A percentile compares a stretch with the other conserved stretches of the same genome.
These are phyloP conservation scores for Globisporangium nunn DNA, from an alignment of 352 stramenopile species.

Conservation along the genomic window DNA sequence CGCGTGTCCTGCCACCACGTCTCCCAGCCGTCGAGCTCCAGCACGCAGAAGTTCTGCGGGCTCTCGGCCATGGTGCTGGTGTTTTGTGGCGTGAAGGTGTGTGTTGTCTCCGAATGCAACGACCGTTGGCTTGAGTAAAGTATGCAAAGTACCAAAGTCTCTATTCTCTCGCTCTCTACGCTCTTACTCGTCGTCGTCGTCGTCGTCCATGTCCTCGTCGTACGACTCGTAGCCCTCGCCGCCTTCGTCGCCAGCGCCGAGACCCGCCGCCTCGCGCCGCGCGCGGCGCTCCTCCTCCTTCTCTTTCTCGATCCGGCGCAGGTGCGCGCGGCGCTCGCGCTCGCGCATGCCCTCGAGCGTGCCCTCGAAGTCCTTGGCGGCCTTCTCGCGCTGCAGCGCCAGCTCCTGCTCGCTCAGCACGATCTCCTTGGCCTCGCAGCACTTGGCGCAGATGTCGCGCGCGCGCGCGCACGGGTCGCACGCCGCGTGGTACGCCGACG, in stretches of 20 bases:
- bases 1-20: conserved; percentile 54
- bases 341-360: conserved; percentile 66
- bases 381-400: conserved; percentile 34
- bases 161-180: background rate
- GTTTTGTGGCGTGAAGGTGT: background rate
- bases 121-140: background rate
- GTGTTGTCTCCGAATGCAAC: background rate
- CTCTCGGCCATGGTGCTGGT: conserved; percentile 8
- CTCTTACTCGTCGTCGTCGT: conserved; percentile 9
- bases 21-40: conserved; percentile 40
- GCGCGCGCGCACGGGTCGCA: conserved; percentile 89
- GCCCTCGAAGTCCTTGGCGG: conserved; percentile 42
- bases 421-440: conserved; percentile 72
- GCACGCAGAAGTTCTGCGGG: conserved; percentile 33
- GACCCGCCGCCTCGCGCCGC: conserved; percentile 20
- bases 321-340: conserved; percentile 60
- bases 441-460: conserved; percentile 87
- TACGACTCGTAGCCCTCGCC: conserved; percentile 17
- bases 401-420: conserved; percentile 38
- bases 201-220: conserved; percentile 35
- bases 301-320: conserved; percentile 55
- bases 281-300: conserved; percentile 32
- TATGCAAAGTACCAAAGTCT: background rate
- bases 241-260: conserved; percentile 19
- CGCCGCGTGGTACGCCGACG: conserved; percentile 92